Conservation (phyloP, 1,139 yeast genomes). For the Candida sanyaensis region DNA sequence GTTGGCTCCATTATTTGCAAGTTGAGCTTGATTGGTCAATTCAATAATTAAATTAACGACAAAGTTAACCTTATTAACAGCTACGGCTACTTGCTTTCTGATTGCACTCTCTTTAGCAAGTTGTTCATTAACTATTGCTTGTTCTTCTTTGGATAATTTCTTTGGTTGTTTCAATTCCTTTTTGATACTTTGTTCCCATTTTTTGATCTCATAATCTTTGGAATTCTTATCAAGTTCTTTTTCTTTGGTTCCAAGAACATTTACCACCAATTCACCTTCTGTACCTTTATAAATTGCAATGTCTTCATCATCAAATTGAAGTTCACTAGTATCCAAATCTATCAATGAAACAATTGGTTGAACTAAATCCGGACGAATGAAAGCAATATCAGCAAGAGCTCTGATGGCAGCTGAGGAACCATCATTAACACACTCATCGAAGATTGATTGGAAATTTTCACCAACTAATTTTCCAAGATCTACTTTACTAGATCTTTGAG, state of each 20-base stretch:
- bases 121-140: slow-evolving; percentile 58
- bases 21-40: slow-evolving; percentile 49
- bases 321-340: slow-evolving; percentile 34
- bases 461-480: slow-evolving; percentile 68
- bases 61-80: slow-evolving; percentile 43
- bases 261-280: slow-evolving; percentile 71
- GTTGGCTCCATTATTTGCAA: slow-evolving; percentile 67
- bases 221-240: slow-evolving; percentile 57
- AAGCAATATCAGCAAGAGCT: slow-evolving; percentile 66
- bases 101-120: slow-evolving; percentile 58
- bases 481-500: slow-evolving; percentile 51
- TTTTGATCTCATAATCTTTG: slow-evolving; percentile 79
- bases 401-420: slow-evolving; percentile 47
- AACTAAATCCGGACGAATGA: slow-evolving; percentile 65
- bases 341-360: slow-evolving; percentile 54
- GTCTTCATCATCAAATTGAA: slow-evolving; percentile 24
- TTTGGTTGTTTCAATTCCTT: slow-evolving; percentile 57
- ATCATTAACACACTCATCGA: slow-evolving; percentile 19
- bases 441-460: slow-evolving; percentile 37
- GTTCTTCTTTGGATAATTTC: slow-evolving; percentile 79
- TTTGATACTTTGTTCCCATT: slow-evolving; percentile 88
- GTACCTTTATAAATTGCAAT: slow-evolving; percentile 65
- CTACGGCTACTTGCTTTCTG: slow-evolving; percentile 45
- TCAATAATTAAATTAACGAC: slow-evolving; percentile 56
- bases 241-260: slow-evolving; percentile 49